Evolutionary conservation across 2,329 filamentous ascomycete genomes (phyloP), one percentile per base, ranked within the genome.

Genomic region (Talaromyces sp.): DNA sequence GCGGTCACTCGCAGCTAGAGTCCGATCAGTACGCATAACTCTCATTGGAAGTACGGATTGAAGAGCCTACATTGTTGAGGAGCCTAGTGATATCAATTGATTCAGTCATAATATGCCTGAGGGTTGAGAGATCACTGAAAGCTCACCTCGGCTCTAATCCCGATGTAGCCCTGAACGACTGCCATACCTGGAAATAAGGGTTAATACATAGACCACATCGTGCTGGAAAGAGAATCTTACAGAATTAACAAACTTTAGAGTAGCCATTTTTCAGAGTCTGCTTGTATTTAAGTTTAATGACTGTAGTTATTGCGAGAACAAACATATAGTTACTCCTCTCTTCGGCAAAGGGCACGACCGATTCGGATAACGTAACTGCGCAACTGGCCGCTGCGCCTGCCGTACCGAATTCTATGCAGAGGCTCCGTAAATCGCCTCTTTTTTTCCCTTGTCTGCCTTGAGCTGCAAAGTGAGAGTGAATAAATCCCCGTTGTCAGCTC

Each of bases 81-180:
- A 75, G 68, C 1, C 73, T 75, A 42, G 52, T 55, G n/a, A 28
- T 27, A 12, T 33, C 10, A 33, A 23, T n/a, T 33, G 16, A 14
- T 28, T 58, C 14, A 60, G 18, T 50, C n/a, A n/a, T 12, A n/a
- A 36, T 44, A n/a, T 28, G 36, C 7, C 28, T 23, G 44, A 56
- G 18, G 16, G 33, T 12, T 30, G 18, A 23, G 54, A 30, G 57
- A n/a, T 36, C 28, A 23, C 57, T 34, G 53, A 56, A 12, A 47
- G 66, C 76, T 68, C 80, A 96, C 93, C 90, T 90, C 73, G 92
- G 92, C 75, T 97, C 94, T 23, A 98, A 79, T 6, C 93, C 93
- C 5, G 92, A 96, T 66, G 91, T 90, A 67, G 85, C 85, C 79
- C 90, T 86, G 76, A 97, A 97, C 1, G 91, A 93, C 73, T 90